Evolutionary conservation across 768 basidiomycete species (phyloP).

Genomic region (Rhizopogon roseolus): DNA sequence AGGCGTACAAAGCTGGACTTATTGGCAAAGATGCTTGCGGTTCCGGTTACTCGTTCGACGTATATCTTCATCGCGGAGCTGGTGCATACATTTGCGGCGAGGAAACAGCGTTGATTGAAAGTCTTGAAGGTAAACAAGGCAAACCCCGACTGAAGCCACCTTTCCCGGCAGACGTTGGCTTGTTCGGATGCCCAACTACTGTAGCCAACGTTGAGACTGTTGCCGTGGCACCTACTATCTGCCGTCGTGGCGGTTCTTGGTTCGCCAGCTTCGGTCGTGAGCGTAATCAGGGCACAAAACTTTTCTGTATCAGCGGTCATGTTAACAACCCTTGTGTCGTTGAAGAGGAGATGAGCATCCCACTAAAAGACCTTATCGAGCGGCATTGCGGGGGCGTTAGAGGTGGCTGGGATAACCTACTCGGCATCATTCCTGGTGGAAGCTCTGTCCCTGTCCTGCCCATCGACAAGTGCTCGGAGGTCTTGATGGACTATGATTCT

Average conservation of each 20-base stretch:
- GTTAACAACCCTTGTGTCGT: constrained; percentile 98
- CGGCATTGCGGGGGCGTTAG: constrained; percentile 94
- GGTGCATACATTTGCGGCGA: constrained; percentile 99
- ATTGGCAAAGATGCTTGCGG: constrained; percentile 91
- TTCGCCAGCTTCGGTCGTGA: constrained; percentile 90
- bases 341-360: constrained; percentile 99
- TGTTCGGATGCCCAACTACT: constrained; percentile 96
- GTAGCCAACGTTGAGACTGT: constrained; percentile 99
- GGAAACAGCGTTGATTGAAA: constrained; percentile 97
- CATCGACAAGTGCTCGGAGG: constrained; percentile 75
- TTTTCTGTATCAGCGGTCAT: constrained; percentile 94
- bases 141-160: constrained; percentile 98
- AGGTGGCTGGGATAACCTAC: constrained; percentile 95
- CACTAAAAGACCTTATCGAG: constrained; percentile 87
- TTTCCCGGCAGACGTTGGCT: constrained; percentile 96
- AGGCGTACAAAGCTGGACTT: constrained; percentile 87
- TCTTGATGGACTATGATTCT: constrained; percentile 98
- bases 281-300: constrained; percentile 93
- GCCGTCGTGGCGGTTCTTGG: constrained; percentile 83
- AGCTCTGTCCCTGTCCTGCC: constrained; percentile 92
- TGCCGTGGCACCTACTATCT: constrained; percentile 95
- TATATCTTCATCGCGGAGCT: constrained; percentile 97
- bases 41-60: constrained; percentile 92
- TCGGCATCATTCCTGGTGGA: constrained; percentile 96
- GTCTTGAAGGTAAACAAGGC: constrained; percentile 95